These are phyloP conservation scores for Lasiosphaeria hispida DNA, from an alignment of 495 filamentous ascomycete genomes.

Conservation along the genomic window DNA sequence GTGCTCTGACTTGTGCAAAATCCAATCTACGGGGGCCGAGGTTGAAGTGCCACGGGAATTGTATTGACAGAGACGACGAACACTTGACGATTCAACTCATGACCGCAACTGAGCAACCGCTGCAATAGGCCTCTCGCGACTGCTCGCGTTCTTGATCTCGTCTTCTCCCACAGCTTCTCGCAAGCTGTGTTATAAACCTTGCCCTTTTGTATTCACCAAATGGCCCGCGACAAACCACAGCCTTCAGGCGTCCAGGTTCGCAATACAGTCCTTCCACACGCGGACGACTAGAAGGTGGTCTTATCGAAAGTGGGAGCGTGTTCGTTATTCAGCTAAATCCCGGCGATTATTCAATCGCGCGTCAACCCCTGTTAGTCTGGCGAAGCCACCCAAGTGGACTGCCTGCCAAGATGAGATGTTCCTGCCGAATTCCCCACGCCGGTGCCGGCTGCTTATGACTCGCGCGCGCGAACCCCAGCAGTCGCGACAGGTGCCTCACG, in stretches of 20 bases:
- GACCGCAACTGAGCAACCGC: no score
- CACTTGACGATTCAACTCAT: no score
- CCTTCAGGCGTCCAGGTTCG: not conserved
- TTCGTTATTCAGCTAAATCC: constrained; percentile 8
- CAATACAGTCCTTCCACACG: not conserved
- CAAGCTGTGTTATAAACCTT: no score
- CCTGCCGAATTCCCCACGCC: constrained; percentile 14
- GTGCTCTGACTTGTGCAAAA: no score
- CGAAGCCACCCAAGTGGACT: not conserved
- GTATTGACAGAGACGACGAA: no score
- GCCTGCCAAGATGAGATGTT: constrained; percentile 5
- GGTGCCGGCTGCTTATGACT: constrained; percentile 16
- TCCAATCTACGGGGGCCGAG: no score
- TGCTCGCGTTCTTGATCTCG: no score
- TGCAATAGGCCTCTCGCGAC: no score
- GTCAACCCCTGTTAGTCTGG: not conserved
- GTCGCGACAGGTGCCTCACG: not conserved
- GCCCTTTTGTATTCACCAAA: no score
- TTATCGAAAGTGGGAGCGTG: not conserved
- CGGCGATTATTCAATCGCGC: constrained; percentile 5
- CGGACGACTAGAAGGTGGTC: not conserved
- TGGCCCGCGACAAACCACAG: no score
- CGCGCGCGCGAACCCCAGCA: constrained; percentile 11
- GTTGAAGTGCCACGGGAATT: no score
- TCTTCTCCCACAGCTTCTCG: no score